Evolutionary conservation across 306 rosid species (phyloP).

Genomic region (Ormosia semicastrata): DNA sequence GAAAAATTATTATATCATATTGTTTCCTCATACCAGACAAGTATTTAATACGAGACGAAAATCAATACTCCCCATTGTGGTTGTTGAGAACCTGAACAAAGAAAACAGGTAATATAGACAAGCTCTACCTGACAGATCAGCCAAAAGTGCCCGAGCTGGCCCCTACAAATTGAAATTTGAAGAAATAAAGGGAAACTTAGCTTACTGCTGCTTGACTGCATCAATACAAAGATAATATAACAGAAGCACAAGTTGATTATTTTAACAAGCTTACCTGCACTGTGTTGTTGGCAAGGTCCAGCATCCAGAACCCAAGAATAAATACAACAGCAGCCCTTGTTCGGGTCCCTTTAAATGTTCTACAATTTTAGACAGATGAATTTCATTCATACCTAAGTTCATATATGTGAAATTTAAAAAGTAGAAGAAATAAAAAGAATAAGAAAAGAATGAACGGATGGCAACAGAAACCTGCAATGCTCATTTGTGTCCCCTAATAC

Average conservation of each 20-base stretch:
- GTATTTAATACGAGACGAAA: constrained; percentile 9
- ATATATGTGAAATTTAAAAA: not conserved
- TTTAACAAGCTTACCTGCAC: constrained; percentile 70
- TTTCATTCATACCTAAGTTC: constrained; percentile 19
- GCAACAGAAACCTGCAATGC: constrained; percentile 82
- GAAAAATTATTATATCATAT: not conserved
- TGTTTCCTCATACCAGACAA: not conserved
- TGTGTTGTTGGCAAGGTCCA: constrained; percentile 99
- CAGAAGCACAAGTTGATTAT: constrained; percentile 7
- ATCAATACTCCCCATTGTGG: constrained; percentile 11
- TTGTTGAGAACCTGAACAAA: constrained; percentile 19
- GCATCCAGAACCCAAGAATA: constrained; percentile 96
- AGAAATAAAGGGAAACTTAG: constrained; percentile 18
- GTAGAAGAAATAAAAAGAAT: not conserved
- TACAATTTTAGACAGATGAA: constrained; percentile 41
- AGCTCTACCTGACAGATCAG: constrained; percentile 82
- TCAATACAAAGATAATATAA: not conserved
- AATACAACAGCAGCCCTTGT: constrained; percentile 85
- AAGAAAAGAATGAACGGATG: constrained; percentile 34
- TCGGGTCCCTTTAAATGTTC: constrained; percentile 88
- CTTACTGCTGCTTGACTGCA: not conserved
- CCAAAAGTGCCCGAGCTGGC: constrained; percentile 99
- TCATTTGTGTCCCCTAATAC: constrained; percentile 81
- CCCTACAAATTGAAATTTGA: constrained; percentile 60
- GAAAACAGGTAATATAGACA: not conserved